These are phyloP conservation scores for Penicillium sp. DNA, from an alignment of 2,329 filamentous ascomycete genomes.

Conservation along the genomic window DNA sequence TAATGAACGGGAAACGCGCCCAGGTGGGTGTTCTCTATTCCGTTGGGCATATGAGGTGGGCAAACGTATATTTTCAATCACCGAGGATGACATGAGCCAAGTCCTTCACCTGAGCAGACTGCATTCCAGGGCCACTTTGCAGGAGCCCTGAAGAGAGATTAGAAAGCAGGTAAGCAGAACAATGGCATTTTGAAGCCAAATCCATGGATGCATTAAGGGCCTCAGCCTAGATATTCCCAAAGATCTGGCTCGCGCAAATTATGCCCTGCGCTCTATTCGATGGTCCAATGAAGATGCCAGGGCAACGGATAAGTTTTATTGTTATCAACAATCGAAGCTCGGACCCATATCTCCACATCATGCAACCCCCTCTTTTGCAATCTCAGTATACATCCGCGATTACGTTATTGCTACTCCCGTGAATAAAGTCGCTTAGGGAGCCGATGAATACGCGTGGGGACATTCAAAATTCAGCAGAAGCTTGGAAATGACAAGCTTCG, in stretches of 20 bases:
- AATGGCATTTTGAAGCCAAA: no score
- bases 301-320: neutral
- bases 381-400: neutral
- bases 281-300: neutral
- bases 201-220: no score
- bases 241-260: no score
- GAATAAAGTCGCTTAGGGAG: neutral
- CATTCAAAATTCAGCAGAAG: neutral
- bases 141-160: no score
- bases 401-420: neutral
- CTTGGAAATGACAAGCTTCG: slow-evolving; percentile 15
- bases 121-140: neutral
- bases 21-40: neutral
- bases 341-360: neutral
- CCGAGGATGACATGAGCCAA: neutral
- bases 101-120: neutral
- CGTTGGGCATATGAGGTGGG: no score
- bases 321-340: neutral
- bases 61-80: no score
- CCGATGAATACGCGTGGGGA: neutral
- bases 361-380: neutral
- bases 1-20: neutral
- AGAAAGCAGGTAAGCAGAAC: no score
- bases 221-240: no score
- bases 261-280: no score